Evolutionary conservation across 2,329 filamentous ascomycete genomes (phyloP).

Genomic region (Stenocarpella maydis): DNA sequence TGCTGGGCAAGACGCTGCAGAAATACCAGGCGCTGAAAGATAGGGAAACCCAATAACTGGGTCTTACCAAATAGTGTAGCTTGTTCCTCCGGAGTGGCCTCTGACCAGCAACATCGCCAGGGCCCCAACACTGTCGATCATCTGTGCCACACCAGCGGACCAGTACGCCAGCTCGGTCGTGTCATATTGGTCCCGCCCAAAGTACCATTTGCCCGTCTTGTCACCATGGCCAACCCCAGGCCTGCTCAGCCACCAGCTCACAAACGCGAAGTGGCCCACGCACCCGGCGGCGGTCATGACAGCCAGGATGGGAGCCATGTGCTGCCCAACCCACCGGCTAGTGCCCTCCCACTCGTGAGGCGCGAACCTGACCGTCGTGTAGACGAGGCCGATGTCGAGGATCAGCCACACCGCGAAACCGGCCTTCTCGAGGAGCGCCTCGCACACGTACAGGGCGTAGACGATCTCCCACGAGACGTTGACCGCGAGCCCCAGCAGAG

Average conservation of each 20-base stretch:
- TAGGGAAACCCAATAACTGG: constrained; percentile 12
- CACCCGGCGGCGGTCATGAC: constrained; percentile 48
- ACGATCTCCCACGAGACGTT: constrained; percentile 63
- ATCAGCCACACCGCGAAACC: constrained; percentile 59
- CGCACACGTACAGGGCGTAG: constrained; percentile 56
- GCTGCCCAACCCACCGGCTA: constrained; percentile 51
- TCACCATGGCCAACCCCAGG: constrained; percentile 51
- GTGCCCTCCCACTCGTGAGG: constrained; percentile 50
- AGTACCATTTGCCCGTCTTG: constrained; percentile 55
- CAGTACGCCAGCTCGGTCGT: constrained; percentile 60
- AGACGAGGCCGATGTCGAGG: constrained; percentile 57
- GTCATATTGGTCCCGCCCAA: constrained; percentile 52
- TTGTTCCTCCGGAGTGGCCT: constrained; percentile 57
- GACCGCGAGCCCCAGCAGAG: constrained; percentile 55
- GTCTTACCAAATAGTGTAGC: constrained; percentile 58
- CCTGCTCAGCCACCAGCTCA: constrained; percentile 56
- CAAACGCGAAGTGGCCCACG: constrained; percentile 52
- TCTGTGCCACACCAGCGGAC: constrained; percentile 55
- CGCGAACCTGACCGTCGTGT: constrained; percentile 54
- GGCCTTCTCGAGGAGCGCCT: constrained; percentile 51
- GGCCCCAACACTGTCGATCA: constrained; percentile 50
- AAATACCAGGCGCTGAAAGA: neutral
- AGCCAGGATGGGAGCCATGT: constrained; percentile 49
- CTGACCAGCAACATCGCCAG: constrained; percentile 55
- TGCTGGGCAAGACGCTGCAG: too few species aligned